These are phyloP conservation scores for Curvularia eragrostidis DNA, from an alignment of 2,329 filamentous ascomycete genomes.

Conservation along the genomic window DNA sequence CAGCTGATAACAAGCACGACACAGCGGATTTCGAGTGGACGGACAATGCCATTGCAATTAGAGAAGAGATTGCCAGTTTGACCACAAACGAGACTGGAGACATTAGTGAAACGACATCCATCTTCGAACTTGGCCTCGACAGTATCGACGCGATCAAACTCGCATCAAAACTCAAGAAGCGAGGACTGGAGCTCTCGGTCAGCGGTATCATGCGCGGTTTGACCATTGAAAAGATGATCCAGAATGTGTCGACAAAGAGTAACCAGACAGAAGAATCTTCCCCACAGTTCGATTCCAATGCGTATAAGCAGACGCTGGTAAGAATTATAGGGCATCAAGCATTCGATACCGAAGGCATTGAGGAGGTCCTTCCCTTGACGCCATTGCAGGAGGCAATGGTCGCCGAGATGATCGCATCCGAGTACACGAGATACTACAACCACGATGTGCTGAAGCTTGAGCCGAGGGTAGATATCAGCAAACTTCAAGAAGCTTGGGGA, in stretches of 20 bases:
- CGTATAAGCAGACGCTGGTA: slow-evolving; percentile 45
- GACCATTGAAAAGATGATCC: slow-evolving; percentile 68
- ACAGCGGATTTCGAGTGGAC: slow-evolving; percentile 64
- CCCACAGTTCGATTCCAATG: slow-evolving; percentile 24
- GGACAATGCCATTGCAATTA: slow-evolving; percentile 59
- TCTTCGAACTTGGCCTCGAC: slow-evolving; percentile 86
- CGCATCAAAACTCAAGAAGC: slow-evolving; percentile 71
- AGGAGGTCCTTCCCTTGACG: slow-evolving; percentile 74
- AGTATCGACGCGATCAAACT: slow-evolving; percentile 92
- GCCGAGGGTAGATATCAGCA: slow-evolving; percentile 60
- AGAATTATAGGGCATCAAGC: slow-evolving; percentile 48
- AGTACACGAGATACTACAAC: slow-evolving; percentile 82
- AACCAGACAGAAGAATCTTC: slow-evolving; percentile 1
- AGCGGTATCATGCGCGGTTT: slow-evolving; percentile 77
- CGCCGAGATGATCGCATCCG: slow-evolving; percentile 78
- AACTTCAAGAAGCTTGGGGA: slow-evolving; percentile 67
- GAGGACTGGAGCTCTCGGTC: slow-evolving; percentile 68
- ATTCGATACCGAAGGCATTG: slow-evolving; percentile 53
- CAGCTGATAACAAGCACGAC: background rate
- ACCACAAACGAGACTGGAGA: slow-evolving; percentile 60
- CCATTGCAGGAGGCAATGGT: slow-evolving; percentile 88
- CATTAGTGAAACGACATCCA: slow-evolving; percentile 66
- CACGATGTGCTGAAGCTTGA: slow-evolving; percentile 75
- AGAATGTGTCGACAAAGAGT: slow-evolving; percentile 21
- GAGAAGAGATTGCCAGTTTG: slow-evolving; percentile 68